A percentile compares a stretch with the other conserved stretches of the same genome.
Conservation (phyloP, 495 filamentous ascomycete species). For the Acidiella bohemica region DNA sequence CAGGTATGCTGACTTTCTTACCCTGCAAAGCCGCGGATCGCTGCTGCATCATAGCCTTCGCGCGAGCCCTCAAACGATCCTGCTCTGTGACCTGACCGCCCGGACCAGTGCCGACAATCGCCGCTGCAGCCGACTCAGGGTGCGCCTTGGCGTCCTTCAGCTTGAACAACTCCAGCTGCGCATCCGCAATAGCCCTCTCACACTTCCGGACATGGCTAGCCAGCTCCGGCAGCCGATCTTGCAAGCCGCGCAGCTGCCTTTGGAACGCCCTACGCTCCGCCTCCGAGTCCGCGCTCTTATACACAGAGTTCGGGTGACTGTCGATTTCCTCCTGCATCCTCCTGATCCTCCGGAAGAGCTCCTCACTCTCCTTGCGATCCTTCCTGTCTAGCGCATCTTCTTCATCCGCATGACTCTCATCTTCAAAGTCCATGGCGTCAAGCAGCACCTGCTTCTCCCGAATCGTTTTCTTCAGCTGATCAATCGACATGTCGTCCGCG, state of each 20-base stretch:
- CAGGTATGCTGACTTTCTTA: constrained; percentile 50
- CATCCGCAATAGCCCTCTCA: constrained; percentile 85
- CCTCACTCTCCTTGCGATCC: constrained; percentile 84
- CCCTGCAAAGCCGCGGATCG: constrained; percentile 85
- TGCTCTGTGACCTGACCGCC: constrained; percentile 86
- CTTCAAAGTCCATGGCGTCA: constrained; percentile 95
- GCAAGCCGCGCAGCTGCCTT: constrained; percentile 74
- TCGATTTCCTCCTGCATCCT: constrained; percentile 97
- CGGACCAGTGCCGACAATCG: constrained; percentile 84
- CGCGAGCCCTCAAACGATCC: constrained; percentile 85
- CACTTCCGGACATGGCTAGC: constrained; percentile 83
- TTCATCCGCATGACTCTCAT: constrained; percentile 78
- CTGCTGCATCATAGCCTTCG: constrained; percentile 97
- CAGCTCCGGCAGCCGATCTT: constrained; percentile 80
- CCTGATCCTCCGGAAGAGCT: constrained; percentile 81
- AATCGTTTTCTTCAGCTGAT: constrained; percentile 85
- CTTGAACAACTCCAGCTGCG: constrained; percentile 86
- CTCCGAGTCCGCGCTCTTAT: constrained; percentile 62
- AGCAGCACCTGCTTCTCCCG: constrained; percentile 88
- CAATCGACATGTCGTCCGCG: constrained; percentile 68
- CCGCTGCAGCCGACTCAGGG: constrained; percentile 65
- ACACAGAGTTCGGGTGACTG: constrained; percentile 64
- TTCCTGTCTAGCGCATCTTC: constrained; percentile 83
- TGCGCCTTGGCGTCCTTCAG: constrained; percentile 85
- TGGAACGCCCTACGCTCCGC: constrained; percentile 75